Conservation (phyloP, 1,139 yeast species). For the Hanseniaspora gamundiae region DNA sequence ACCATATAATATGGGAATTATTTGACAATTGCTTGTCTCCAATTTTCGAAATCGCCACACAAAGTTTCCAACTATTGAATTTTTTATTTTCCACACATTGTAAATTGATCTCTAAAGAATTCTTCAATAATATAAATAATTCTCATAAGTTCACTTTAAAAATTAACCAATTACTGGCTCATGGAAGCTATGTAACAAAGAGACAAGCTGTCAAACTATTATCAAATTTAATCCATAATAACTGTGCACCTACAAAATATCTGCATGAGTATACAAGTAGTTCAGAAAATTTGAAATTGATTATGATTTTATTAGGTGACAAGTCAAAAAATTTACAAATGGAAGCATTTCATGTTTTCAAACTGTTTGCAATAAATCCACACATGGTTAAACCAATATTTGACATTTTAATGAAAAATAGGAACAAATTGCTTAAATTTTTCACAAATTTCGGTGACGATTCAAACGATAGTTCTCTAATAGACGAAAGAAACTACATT, state of each 20-base stretch:
- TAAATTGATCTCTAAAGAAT: slow-evolving; percentile 49
- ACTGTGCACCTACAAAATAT: slow-evolving; percentile 57
- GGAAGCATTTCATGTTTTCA: slow-evolving; percentile 89
- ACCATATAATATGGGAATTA: slow-evolving; percentile 64
- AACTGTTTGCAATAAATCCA: slow-evolving; percentile 90
- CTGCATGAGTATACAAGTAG: slow-evolving; percentile 72
- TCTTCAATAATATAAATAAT: slow-evolving; percentile 39
- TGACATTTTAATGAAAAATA: slow-evolving; percentile 75
- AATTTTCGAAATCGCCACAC: slow-evolving; percentile 83
- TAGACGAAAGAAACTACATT: slow-evolving; percentile 74
- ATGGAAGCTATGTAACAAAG: slow-evolving; percentile 79
- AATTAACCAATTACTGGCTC: slow-evolving; percentile 59
- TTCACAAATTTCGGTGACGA: slow-evolving; percentile 53
- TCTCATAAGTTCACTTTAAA: slow-evolving; percentile 43
- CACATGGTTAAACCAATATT: slow-evolving; percentile 67
- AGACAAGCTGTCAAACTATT: slow-evolving; percentile 78
- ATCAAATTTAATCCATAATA: slow-evolving; percentile 63
- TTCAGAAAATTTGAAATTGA: slow-evolving; percentile 68
- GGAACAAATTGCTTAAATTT: slow-evolving; percentile 60
- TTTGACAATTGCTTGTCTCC: slow-evolving; percentile 67
- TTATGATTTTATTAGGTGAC: slow-evolving; percentile 80
- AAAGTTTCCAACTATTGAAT: slow-evolving; percentile 66
- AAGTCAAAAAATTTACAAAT: slow-evolving; percentile 78
- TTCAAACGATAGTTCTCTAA: slow-evolving; percentile 50
- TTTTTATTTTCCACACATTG: slow-evolving; percentile 63